Conservation (phyloP, 2,329 filamentous ascomycete species). For the Nigrospora osmanthi region DNA sequence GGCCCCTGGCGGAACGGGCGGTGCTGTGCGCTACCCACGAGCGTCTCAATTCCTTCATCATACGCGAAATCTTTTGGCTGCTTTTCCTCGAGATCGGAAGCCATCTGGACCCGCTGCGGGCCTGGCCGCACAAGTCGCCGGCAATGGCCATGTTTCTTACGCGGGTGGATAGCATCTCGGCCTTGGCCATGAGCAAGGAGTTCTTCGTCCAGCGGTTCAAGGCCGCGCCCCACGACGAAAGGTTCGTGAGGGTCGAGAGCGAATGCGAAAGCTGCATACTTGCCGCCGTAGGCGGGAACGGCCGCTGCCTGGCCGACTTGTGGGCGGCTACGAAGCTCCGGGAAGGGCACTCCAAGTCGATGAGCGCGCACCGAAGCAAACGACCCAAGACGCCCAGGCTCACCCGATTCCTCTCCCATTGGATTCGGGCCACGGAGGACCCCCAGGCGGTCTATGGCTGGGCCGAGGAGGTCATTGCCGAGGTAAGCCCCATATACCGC, state of each 20-base stretch:
- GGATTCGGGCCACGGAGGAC: neutral
- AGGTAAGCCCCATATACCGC: neutral
- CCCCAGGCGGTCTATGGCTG: neutral
- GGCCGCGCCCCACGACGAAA: conserved; percentile 17
- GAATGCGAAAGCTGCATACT: conserved; percentile 48
- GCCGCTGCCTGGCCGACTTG: conserved; percentile 34
- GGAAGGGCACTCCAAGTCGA: neutral
- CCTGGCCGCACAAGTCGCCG: conserved; percentile 12
- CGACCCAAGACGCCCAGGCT: neutral
- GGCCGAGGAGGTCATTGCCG: neutral
- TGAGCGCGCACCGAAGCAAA: neutral
- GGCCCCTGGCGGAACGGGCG: conserved; percentile 10
- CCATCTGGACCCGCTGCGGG: conserved; percentile 16
- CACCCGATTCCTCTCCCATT: neutral
- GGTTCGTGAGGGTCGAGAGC: conserved; percentile 19
- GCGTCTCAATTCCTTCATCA: conserved; percentile 30
- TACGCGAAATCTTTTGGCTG: conserved; percentile 34
- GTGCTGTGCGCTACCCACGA: conserved; percentile 33
- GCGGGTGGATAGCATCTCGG: conserved; percentile 22
- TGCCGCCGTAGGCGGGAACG: conserved; percentile 35
- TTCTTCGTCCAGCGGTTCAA: conserved; percentile 27
- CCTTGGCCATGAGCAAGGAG: conserved; percentile 28
- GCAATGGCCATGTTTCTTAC: conserved; percentile 19
- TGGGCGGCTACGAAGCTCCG: conserved; percentile 16
- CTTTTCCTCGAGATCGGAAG: conserved; percentile 32